Percentiles rank a stretch among this genome's conserved stretches.
These are phyloP conservation scores for Rhizophagus clarus DNA, from an alignment of 192 early-diverging fungal genomes.

Conservation along the genomic window DNA sequence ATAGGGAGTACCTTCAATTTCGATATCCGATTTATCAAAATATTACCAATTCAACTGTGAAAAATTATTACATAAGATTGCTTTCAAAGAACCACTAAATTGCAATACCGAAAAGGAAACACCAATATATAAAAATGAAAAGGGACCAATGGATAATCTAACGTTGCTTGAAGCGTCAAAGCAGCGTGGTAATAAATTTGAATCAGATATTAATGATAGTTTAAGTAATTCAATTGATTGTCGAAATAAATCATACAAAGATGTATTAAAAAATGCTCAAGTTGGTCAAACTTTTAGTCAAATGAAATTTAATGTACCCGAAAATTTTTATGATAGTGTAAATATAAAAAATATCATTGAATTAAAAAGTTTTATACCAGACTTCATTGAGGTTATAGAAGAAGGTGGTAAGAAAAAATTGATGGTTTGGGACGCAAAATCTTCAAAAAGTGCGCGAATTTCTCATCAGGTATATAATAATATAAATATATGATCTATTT, in stretches of 20 bases:
- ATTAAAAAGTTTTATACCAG: background rate
- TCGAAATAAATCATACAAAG: background rate
- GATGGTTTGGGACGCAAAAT: background rate
- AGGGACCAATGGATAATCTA: background rate
- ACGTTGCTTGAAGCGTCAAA: background rate
- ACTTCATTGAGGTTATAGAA: background rate
- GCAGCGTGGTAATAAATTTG: background rate
- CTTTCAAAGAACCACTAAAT: background rate
- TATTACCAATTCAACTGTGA: background rate
- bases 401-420: background rate
- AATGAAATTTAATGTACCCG: background rate
- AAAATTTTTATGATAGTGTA: background rate
- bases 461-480: background rate
- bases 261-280: background rate
- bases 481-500: too few relatives aligned
- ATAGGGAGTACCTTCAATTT: too few relatives aligned
- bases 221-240: background rate
- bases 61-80: background rate
- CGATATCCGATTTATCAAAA: background rate
- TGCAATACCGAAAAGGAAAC: too few relatives aligned
- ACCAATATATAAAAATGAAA: background rate
- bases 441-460: background rate
- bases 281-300: background rate
- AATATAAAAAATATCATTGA: background rate
- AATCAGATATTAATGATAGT: background rate